A percentile compares a stretch with the other conserved stretches of the same genome.
Conservation (phyloP, 1,284 basidiomycete genomes). For the Austroboletus niveus region DNA sequence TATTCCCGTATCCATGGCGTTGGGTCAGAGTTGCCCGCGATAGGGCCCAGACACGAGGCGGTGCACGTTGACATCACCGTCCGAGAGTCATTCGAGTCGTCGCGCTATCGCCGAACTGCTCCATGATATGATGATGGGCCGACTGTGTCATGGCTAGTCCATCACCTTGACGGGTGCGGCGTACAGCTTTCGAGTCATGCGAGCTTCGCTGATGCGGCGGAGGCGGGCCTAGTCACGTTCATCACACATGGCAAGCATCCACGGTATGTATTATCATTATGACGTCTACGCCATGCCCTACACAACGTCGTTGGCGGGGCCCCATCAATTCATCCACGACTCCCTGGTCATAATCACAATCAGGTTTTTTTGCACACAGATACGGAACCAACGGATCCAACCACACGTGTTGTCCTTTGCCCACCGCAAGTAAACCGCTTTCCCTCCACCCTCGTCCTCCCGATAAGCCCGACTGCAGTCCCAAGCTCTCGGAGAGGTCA, state of each 20-base stretch:
- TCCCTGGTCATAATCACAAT: neutral
- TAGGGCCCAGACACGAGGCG: conserved; percentile 17
- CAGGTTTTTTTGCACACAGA: conserved; percentile 3
- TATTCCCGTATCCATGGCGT: neutral
- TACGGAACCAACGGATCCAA: neutral
- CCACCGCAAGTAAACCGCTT: neutral
- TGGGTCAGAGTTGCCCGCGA: conserved; percentile 17
- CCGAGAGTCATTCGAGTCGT: neutral
- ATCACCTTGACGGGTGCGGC: too few species aligned
- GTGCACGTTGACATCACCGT: neutral
- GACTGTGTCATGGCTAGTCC: too few species aligned
- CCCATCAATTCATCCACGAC: neutral
- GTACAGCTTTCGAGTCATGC: too few species aligned
- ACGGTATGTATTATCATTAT: neutral
- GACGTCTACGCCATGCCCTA: neutral
- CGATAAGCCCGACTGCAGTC: neutral
- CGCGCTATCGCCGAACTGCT: conserved; percentile 20
- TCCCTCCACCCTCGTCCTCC: neutral
- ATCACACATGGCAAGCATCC: too few species aligned
- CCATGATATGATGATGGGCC: neutral
- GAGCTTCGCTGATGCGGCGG: conserved; percentile 6
- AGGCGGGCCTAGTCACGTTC: too few species aligned
- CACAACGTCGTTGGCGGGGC: too few species aligned
- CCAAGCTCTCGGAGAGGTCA: neutral
- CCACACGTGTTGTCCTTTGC: conserved; percentile 14